Conservation (phyloP, 331 rosid genomes). For the Dryas integrifolia region DNA sequence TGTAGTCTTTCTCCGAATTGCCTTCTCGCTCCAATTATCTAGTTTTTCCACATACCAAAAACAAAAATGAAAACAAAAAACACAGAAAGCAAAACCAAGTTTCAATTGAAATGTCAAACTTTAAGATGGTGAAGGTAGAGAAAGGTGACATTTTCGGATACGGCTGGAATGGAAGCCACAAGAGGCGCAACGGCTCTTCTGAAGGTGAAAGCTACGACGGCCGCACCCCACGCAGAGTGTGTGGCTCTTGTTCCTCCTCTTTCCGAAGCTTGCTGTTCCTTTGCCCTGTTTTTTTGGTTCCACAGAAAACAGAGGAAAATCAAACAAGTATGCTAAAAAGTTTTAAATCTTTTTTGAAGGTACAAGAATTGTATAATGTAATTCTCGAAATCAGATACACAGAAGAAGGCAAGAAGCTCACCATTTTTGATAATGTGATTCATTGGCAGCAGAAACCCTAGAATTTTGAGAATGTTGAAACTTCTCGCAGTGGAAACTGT, state of each 20-base stretch:
- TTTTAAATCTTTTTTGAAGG: not conserved
- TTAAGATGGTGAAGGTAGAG: not conserved
- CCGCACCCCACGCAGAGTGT: constrained; percentile 29
- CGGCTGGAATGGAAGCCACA: constrained; percentile 30
- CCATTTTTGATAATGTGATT: not conserved
- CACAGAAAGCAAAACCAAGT: not conserved
- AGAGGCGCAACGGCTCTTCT: constrained; percentile 33
- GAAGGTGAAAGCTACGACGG: constrained; percentile 34
- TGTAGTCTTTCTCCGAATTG: constrained; percentile 33
- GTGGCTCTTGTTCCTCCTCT: constrained; percentile 40
- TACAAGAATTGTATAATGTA: not conserved
- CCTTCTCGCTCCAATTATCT: constrained; percentile 37
- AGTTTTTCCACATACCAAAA: not conserved
- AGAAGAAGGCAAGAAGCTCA: not conserved
- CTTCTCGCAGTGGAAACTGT: not conserved
- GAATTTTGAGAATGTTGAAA: not conserved
- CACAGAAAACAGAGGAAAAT: not conserved
- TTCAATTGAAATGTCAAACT: no score
- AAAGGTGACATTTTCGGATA: constrained; percentile 17
- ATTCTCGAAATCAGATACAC: not conserved
- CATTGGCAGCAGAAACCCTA: not conserved
- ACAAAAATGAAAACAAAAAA: not conserved
- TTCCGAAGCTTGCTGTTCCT: constrained; percentile 39
- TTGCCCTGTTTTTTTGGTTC: constrained; percentile 26
- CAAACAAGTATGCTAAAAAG: not conserved